phyloP scores from a whole-genome alignment of 2,329 filamentous ascomycete species.

The Penicillium sp. region DNA sequence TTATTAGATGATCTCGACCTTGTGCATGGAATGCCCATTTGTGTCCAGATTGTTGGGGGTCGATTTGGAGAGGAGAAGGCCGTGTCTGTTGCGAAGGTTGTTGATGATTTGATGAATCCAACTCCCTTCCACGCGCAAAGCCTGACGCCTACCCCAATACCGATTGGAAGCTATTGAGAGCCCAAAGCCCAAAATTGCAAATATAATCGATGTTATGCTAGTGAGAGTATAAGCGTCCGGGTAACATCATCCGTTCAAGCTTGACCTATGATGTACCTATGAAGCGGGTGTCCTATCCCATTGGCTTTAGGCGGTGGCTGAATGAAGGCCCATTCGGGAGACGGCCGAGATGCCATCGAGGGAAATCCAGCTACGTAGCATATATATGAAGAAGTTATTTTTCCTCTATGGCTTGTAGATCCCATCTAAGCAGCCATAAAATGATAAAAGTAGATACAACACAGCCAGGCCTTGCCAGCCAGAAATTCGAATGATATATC shows the following conservation, averaged over 20 bases:
- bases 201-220: too few species aligned
- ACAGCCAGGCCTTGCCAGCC: conserved; percentile 1
- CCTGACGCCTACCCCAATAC: too few species aligned
- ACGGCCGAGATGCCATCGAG: too few species aligned
- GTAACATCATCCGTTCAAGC: too few species aligned
- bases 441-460: conserved; percentile 12
- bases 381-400: not conserved
- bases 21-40: conserved; percentile 33
- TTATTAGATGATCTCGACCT: conserved; percentile 29
- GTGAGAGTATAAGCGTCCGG: too few species aligned
- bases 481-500: not conserved
- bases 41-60: conserved; percentile 35
- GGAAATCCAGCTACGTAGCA: too few species aligned
- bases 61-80: conserved; percentile 35
- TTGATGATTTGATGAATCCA: conserved; percentile 25
- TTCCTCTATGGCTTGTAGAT: not conserved
- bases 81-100: conserved; percentile 31
- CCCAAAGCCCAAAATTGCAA: too few species aligned
- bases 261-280: too few species aligned
- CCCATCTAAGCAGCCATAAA: conserved; percentile 1
- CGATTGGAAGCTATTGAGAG: too few species aligned
- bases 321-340: too few species aligned
- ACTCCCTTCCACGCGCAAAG: conserved; percentile 16
- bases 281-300: too few species aligned
- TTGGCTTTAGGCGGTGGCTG: too few species aligned